A percentile compares a stretch with the other conserved stretches of the same genome.
These are phyloP conservation scores for Camelina hispida DNA, from an alignment of 345 rosid species.

Conservation along the genomic window DNA sequence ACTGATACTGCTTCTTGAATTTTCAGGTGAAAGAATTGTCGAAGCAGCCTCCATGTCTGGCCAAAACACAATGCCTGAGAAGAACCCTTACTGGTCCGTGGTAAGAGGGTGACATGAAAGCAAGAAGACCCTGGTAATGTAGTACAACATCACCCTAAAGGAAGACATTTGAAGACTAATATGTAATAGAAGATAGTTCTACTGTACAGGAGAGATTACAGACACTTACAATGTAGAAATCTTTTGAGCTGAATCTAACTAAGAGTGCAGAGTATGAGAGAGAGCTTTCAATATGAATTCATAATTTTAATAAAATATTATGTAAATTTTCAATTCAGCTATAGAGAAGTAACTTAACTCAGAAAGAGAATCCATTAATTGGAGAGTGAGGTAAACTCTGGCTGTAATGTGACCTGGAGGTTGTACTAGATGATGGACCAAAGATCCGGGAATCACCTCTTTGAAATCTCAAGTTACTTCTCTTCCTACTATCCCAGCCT, in stretches of 20 bases:
- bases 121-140: conserved; percentile 25
- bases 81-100: conserved; percentile 90
- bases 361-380: conserved; percentile 41
- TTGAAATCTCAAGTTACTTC: conserved; percentile 52
- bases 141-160: conserved; percentile 5
- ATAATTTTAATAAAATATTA: conserved; percentile 20
- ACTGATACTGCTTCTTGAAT: conserved; percentile 14
- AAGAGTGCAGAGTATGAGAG: conserved; percentile 27
- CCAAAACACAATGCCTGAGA: conserved; percentile 72
- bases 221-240: conserved; percentile 40
- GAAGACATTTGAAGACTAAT: conserved; percentile 32
- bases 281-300: conserved; percentile 32
- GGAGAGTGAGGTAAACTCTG: conserved; percentile 57
- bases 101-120: conserved; percentile 47
- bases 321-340: conserved; percentile 25
- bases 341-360: conserved; percentile 16
- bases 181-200: conserved; percentile 36
- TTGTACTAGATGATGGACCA: conserved; percentile 80
- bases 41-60: conserved; percentile 58
- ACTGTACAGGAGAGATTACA: conserved; percentile 40
- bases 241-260: conserved; percentile 33
- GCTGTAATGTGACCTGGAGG: conserved; percentile 77
- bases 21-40: conserved; percentile 54
- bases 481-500: conserved; percentile 61
- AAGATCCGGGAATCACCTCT: conserved; percentile 63